A percentile compares a stretch with the other conserved stretches of the same genome.
Evolutionary conservation across 2,329 filamentous ascomycete species (phyloP).

Genomic region (Cytospora piceicola): DNA sequence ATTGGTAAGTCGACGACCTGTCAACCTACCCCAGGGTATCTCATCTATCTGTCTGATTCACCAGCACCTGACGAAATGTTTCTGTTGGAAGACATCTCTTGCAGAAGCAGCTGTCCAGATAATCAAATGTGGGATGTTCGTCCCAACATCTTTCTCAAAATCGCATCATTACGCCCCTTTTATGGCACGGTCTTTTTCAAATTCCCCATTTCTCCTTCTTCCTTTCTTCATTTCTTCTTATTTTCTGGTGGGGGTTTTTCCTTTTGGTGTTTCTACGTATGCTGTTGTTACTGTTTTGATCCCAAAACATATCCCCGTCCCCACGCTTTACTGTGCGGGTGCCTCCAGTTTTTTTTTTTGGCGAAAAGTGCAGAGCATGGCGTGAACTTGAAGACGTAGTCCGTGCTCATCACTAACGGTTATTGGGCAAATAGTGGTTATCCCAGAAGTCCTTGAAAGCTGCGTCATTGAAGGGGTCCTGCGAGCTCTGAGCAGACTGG

Average conservation of each 20-base stretch:
- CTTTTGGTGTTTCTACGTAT: too few relatives aligned
- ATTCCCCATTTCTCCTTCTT: not conserved
- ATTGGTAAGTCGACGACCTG: not conserved
- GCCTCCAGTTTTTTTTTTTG: too few relatives aligned
- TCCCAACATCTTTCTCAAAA: not conserved
- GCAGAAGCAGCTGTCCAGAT: not conserved
- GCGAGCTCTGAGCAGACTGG: not conserved
- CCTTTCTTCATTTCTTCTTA: not conserved
- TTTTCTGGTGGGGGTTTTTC: not conserved
- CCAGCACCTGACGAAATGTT: not conserved
- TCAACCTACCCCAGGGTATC: not conserved
- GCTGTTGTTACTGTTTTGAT: too few relatives aligned
- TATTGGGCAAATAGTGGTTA: slow-evolving; percentile 7
- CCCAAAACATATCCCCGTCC: too few relatives aligned
- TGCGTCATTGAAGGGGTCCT: not conserved
- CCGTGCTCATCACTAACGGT: not conserved
- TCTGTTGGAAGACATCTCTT: not conserved
- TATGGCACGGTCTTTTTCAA: not conserved
- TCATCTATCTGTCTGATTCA: not conserved
- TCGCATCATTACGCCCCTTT: not conserved
- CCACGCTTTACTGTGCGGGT: too few relatives aligned
- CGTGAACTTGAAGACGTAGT: not conserved
- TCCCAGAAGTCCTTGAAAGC: slow-evolving; percentile 11
- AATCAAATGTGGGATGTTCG: not conserved
- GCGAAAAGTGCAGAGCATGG: not conserved